Percentiles rank a stretch among this genome's conserved stretches.
Conservation (phyloP, 495 filamentous ascomycete species). For the Lophium mytilinum region DNA sequence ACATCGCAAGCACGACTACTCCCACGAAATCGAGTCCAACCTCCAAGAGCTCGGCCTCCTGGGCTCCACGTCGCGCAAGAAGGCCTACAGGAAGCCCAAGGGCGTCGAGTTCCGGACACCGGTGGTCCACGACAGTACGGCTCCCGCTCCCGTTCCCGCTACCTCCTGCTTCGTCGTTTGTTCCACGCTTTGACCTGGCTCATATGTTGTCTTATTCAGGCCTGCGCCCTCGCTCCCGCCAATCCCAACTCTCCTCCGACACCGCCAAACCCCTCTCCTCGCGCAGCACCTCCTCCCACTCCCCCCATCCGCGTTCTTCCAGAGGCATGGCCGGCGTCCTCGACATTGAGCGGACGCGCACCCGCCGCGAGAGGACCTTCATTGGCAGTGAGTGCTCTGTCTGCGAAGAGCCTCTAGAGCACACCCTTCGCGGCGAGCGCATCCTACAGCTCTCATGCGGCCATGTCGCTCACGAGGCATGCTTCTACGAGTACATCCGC, state of each 20-base stretch:
- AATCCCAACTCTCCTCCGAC: constrained; percentile 8
- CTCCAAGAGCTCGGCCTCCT: constrained; percentile 24
- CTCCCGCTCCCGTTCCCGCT: constrained; percentile 11
- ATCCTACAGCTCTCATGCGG: constrained; percentile 93
- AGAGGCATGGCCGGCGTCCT: constrained; percentile 63
- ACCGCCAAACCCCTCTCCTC: constrained; percentile 6
- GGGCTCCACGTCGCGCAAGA: constrained; percentile 17
- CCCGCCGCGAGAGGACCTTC: constrained; percentile 87
- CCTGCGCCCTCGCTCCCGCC: constrained; percentile 23
- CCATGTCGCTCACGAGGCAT: constrained; percentile 95
- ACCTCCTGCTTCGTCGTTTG: constrained; percentile 7
- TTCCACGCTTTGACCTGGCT: constrained; percentile 22
- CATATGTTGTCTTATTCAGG: constrained; percentile 26
- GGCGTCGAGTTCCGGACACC: constrained; percentile 23
- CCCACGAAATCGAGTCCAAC: constrained; percentile 19
- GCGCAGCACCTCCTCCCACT: constrained; percentile 13
- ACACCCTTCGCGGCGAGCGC: constrained; percentile 89
- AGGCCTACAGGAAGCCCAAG: constrained; percentile 20
- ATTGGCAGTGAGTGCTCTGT: constrained; percentile 91
- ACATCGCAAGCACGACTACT: constrained; percentile 6
- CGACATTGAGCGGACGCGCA: constrained; percentile 70
- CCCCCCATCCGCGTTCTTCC: constrained; percentile 34
- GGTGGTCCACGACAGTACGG: constrained; percentile 22
- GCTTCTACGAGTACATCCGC: constrained; percentile 97
- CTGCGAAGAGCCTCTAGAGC: constrained; percentile 94